Conservation (phyloP, 768 basidiomycete species). For the Filobasidium wieringae region DNA sequence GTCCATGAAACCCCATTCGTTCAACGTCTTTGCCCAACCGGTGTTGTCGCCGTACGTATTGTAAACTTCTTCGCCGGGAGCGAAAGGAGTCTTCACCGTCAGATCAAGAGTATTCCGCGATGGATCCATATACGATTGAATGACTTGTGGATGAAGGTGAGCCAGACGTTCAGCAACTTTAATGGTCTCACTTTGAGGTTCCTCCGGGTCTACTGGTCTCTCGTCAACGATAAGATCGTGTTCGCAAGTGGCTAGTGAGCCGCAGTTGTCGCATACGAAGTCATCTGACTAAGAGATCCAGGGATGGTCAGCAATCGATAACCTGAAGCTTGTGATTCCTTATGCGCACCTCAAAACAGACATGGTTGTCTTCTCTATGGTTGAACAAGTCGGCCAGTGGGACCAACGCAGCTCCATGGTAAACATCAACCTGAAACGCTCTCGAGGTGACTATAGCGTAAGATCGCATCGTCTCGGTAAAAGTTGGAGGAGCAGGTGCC, state of each 20-base stretch:
- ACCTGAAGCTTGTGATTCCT: too few species aligned
- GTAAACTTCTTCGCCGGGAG: slow-evolving; percentile 19
- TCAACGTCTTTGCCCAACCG: slow-evolving; percentile 18
- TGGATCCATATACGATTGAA: slow-evolving; percentile 2
- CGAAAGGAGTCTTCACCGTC: slow-evolving; percentile 14
- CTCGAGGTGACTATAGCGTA: slow-evolving; percentile 64
- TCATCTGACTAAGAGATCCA: slow-evolving; percentile 17
- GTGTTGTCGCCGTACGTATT: slow-evolving; percentile 24
- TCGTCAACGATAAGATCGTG: slow-evolving; percentile 8
- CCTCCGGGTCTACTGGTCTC: neutral
- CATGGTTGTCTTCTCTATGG: slow-evolving; percentile 18
- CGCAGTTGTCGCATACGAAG: slow-evolving; percentile 24
- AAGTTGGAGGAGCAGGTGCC: slow-evolving; percentile 15
- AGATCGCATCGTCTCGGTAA: slow-evolving; percentile 45
- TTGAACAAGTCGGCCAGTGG: slow-evolving; percentile 60
- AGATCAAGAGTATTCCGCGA: slow-evolving; percentile 20
- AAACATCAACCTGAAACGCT: slow-evolving; percentile 71
- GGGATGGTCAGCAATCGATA: neutral
- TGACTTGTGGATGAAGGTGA: slow-evolving; percentile 8
- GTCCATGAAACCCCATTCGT: slow-evolving; percentile 25
- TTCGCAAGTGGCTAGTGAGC: slow-evolving; percentile 20
- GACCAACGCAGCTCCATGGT: slow-evolving; percentile 68
- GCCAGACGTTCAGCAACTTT: slow-evolving; percentile 1
- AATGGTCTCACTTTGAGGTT: neutral
- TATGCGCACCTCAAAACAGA: slow-evolving; percentile 14